These are phyloP conservation scores for Schizonepeta tenuifolia DNA, from an alignment of 257 asterid genomes.

Conservation along the genomic window DNA sequence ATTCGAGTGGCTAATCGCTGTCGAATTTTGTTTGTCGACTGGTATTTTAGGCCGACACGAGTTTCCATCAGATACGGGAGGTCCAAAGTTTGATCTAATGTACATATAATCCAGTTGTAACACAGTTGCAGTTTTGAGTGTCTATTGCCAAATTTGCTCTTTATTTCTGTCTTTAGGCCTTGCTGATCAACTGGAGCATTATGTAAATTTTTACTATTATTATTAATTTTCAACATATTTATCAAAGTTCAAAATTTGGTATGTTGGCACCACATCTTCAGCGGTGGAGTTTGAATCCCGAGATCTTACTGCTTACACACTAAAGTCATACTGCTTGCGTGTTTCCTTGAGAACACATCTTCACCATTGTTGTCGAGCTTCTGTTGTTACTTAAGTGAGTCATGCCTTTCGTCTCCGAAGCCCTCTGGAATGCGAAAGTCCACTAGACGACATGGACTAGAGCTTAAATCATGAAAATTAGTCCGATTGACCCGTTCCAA, in stretches of 20 bases:
- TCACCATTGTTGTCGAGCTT: no score
- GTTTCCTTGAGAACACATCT: no score
- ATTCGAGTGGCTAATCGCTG: conserved; percentile 14
- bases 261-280: no score
- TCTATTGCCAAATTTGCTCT: conserved; percentile 23
- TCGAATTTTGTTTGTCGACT: conserved; percentile 13
- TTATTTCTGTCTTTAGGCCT: conserved; percentile 1
- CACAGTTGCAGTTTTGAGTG: neutral
- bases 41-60: neutral
- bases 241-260: neutral
- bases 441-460: no score
- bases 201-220: neutral
- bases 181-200: neutral
- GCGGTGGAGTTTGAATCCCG: no score
- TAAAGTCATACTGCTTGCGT: no score
- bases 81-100: conserved; percentile 27
- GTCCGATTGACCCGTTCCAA: no score
- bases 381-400: no score
- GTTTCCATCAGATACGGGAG: conserved; percentile 19
- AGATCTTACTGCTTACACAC: no score
- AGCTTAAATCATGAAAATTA: no score
- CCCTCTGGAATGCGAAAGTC: no score
- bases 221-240: neutral
- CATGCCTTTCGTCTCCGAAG: no score
- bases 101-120: conserved; percentile 32